Percentiles rank a stretch among this genome's conserved stretches.
These are phyloP conservation scores for Globisporangium viniferum DNA, from an alignment of 352 stramenopile genomes.

Conservation along the genomic window DNA sequence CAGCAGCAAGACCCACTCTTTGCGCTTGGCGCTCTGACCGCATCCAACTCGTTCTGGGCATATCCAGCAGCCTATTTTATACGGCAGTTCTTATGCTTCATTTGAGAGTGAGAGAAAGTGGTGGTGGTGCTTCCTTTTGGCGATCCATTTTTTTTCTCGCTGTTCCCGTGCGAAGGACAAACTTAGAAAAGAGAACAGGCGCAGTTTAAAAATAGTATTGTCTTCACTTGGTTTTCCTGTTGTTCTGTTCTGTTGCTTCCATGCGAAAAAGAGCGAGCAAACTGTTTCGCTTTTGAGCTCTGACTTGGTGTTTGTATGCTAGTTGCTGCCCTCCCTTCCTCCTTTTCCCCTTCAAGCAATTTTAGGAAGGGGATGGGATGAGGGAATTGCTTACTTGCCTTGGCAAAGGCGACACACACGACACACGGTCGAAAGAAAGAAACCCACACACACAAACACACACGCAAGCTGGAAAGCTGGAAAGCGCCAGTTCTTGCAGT, in stretches of 20 bases:
- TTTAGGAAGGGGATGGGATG: constrained; percentile 4
- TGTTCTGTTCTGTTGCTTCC: constrained; percentile 12
- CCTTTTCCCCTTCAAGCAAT: background rate
- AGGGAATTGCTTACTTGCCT: background rate
- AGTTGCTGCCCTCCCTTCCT: constrained; percentile 13
- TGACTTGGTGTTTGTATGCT: constrained; percentile 7
- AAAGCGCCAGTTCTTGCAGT: constrained; percentile 37
- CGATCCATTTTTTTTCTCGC: background rate
- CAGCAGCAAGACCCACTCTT: background rate
- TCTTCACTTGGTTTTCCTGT: background rate
- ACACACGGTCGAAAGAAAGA: constrained; percentile 2
- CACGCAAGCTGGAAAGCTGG: background rate
- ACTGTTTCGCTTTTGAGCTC: background rate
- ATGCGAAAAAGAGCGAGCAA: background rate
- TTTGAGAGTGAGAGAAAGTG: background rate
- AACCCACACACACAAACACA: constrained; percentile 8
- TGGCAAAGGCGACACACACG: background rate
- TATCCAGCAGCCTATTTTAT: background rate
- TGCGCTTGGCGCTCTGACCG: background rate
- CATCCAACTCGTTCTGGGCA: background rate
- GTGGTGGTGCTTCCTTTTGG: background rate
- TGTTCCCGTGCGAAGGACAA: background rate
- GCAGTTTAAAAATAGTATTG: background rate
- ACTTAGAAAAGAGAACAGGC: background rate
- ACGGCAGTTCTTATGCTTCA: background rate